Percentiles rank a stretch among this genome's conserved stretches.
Conservation (phyloP, 2,329 filamentous ascomycete genomes). For the Xylaria sp. region DNA sequence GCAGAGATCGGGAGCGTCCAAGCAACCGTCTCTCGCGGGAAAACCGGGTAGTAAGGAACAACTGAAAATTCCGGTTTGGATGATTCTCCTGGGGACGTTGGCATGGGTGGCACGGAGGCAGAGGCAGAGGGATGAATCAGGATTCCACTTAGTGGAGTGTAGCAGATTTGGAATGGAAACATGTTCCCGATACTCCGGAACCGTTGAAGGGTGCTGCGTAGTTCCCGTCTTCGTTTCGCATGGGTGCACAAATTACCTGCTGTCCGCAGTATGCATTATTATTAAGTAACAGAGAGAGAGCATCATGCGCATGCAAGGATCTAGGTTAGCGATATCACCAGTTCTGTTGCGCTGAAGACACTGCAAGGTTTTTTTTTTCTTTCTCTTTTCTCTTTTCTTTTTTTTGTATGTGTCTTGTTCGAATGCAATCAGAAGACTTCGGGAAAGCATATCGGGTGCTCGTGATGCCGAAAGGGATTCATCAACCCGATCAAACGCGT, state of each 20-base stretch:
- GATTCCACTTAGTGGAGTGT: background rate
- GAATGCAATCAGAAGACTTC: too few species aligned
- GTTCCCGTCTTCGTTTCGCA: slow-evolving; percentile 16
- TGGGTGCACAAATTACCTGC: background rate
- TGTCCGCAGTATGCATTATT: too few species aligned
- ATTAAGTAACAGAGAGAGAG: background rate
- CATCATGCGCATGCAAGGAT: background rate
- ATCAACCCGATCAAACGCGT: background rate
- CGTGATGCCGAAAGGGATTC: background rate
- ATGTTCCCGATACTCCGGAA: slow-evolving; percentile 6
- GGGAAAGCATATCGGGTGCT: background rate
- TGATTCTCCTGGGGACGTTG: slow-evolving; percentile 5
- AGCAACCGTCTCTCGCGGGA: background rate
- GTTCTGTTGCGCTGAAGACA: too few species aligned
- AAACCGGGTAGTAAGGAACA: background rate
- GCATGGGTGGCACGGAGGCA: background rate
- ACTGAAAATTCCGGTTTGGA: background rate
- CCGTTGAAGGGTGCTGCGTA: background rate
- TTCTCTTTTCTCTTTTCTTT: too few species aligned
- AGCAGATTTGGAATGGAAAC: slow-evolving; percentile 22
- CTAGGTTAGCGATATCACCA: too few species aligned
- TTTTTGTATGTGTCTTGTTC: too few species aligned
- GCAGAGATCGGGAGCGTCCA: background rate
- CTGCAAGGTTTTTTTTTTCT: too few species aligned
- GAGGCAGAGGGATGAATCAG: background rate